Evolutionary conservation across 495 filamentous ascomycete genomes (phyloP), one percentile per base, ranked within the genome.

Genomic region (Talaromyces liani): DNA sequence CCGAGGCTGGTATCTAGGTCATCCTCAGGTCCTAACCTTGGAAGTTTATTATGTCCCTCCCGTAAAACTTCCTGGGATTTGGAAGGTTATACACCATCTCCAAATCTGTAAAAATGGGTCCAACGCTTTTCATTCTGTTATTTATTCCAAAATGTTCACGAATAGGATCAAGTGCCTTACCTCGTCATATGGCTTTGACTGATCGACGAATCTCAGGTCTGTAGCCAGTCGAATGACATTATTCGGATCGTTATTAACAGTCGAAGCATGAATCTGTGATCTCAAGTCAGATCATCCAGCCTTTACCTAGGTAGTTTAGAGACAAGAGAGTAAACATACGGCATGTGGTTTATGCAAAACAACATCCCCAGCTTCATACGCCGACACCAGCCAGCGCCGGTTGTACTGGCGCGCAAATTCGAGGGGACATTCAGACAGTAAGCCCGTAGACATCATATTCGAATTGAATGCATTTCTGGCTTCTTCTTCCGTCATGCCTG

Each of bases 331-430:
- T 1, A 45, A 29, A 70, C 69, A 61, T 66, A 85, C 78, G 70
- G 77, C 74, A 67, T 82, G 84, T 36, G 83, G 82, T 54, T 82
- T 82, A 64, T 86, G 85, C 39, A 86, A 71, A 4, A 86, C 82
- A 16, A 87, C 81, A 73, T 87, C 84, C 0, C 85, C 85, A n/a
- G 85, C 84, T 58, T 85, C 79, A 66, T 79, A 87, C 5, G 76
- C 73, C 8, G 79, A 79, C 1, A 81, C 78, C 61, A 87, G 69
- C 84, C 84, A 87, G 62, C 77, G 76, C 34, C 73, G 69, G n/a
- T 68, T 67, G 64, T 77, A 68, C 24, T 74, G 69, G 8, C 69
- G 69, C 14, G 72, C 77, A 69, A 84, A 83, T 54, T 69, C 73
- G 41, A 72, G 72, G 16, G 79, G 78, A n/a, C 62, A 69, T 39